A percentile compares a stretch with the other conserved stretches of the same genome.
Conservation (phyloP, 2,329 filamentous ascomycete genomes). For the Aspergillus fructus region DNA sequence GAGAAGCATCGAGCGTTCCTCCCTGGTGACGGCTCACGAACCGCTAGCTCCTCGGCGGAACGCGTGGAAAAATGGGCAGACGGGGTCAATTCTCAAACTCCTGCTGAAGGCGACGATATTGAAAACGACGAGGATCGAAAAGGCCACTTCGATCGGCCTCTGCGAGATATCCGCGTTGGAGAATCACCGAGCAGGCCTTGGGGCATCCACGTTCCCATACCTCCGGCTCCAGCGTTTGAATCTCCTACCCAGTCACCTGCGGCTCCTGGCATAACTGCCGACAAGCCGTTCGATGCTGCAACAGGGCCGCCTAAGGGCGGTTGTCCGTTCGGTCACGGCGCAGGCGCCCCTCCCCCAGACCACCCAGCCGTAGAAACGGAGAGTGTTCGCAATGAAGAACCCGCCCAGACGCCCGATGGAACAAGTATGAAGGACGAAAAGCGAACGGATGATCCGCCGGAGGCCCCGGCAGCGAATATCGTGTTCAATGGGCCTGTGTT, state of each 20-base stretch:
- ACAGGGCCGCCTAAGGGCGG: constrained; percentile 19
- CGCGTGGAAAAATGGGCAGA: constrained; percentile 86
- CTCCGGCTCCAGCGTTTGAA: constrained; percentile 29
- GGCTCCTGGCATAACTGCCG: constrained; percentile 20
- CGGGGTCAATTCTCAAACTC: constrained; percentile 58
- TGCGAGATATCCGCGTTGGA: constrained; percentile 88
- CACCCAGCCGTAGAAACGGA: constrained; percentile 15
- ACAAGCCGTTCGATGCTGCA: constrained; percentile 16
- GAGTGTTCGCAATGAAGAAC: constrained; percentile 16
- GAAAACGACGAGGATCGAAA: constrained; percentile 60
- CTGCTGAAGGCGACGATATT: constrained; percentile 41
- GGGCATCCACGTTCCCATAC: constrained; percentile 79
- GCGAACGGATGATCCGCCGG: constrained; percentile 13
- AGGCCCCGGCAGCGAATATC: constrained; percentile 59
- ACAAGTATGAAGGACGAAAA: constrained; percentile 4
- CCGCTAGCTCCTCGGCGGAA: constrained; percentile 56
- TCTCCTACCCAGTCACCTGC: constrained; percentile 27
- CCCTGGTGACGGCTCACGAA: constrained; percentile 49
- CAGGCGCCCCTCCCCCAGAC: constrained; percentile 17
- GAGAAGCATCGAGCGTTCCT: constrained; percentile 86
- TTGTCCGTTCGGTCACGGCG: constrained; percentile 37
- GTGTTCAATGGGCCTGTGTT: constrained; percentile 92
- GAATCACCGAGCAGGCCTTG: constrained; percentile 91
- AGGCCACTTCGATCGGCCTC: constrained; percentile 75
- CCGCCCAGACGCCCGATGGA: constrained; percentile 6